A percentile compares a stretch with the other conserved stretches of the same genome.
phyloP scores from a whole-genome alignment of 208 protist species.

The Leishmania gerbilli region DNA sequence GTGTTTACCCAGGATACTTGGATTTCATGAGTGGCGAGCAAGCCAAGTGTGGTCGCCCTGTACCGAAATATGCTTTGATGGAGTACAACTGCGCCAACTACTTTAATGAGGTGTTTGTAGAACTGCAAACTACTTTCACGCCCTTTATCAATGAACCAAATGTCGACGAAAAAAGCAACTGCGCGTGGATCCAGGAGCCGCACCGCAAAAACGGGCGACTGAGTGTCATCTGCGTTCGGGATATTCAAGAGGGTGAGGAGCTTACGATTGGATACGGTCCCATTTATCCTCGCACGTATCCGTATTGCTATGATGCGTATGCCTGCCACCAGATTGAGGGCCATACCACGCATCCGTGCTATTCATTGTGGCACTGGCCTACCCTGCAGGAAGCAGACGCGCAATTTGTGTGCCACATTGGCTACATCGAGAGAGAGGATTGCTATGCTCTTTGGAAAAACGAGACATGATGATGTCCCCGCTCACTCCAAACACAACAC shows the following conservation, averaged over 20 bases:
- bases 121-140: constrained; percentile 73
- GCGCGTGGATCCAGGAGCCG: constrained; percentile 86
- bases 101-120: constrained; percentile 84
- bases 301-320: constrained; percentile 82
- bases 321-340: constrained; percentile 62
- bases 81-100: constrained; percentile 88
- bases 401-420: constrained; percentile 58
- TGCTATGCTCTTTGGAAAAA: constrained; percentile 50
- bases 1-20: constrained; percentile 81
- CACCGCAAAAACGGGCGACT: constrained; percentile 59
- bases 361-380: constrained; percentile 77
- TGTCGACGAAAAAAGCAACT: constrained; percentile 79
- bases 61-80: constrained; percentile 77
- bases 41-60: constrained; percentile 65
- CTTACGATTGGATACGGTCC: constrained; percentile 88
- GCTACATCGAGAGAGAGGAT: constrained; percentile 40
- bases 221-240: constrained; percentile 76
- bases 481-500: neutral
- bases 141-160: constrained; percentile 90
- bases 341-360: constrained; percentile 41
- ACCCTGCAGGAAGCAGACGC: constrained; percentile 60
- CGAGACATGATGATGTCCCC: neutral
- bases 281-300: constrained; percentile 73
- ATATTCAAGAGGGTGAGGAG: constrained; percentile 73
- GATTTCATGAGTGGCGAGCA: constrained; percentile 78